phyloP scores from a whole-genome alignment of 306 rosid genomes.

The Dicorynia guianensis region DNA sequence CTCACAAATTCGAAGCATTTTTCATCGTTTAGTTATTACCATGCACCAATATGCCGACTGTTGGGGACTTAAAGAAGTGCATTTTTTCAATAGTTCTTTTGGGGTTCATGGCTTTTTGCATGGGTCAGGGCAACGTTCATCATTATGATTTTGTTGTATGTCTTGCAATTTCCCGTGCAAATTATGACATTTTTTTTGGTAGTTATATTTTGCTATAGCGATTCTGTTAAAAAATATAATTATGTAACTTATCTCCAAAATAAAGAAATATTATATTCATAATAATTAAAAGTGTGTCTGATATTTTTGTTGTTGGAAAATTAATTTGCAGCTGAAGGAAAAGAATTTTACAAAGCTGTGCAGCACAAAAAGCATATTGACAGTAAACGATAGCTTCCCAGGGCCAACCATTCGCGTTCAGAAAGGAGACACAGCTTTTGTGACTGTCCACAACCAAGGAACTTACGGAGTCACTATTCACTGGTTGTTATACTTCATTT shows the following conservation, averaged over 20 bases:
- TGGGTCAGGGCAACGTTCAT: conserved; percentile 20
- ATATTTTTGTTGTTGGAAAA: neutral
- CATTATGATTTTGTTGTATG: conserved; percentile 28
- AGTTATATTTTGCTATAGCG: no score
- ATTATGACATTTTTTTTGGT: no score
- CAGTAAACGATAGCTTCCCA: conserved; percentile 47
- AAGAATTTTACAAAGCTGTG: conserved; percentile 43
- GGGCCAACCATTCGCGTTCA: conserved; percentile 44
- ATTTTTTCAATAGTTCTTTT: neutral
- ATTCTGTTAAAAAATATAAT: no score
- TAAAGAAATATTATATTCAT: no score
- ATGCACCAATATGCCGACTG: neutral
- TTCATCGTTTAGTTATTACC: neutral
- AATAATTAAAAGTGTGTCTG: neutral
- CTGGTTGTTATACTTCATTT: conserved; percentile 14
- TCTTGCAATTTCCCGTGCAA: neutral
- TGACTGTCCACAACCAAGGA: conserved; percentile 45
- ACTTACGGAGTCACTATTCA: conserved; percentile 38
- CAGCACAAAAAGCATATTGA: conserved; percentile 43
- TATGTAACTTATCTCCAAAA: no score
- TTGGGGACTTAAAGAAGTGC: neutral
- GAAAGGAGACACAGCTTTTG: conserved; percentile 40
- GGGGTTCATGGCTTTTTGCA: conserved; percentile 12
- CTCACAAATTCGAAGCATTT: neutral
- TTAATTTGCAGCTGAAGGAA: conserved; percentile 34